Evolutionary conservation across 345 rosid genomes (phyloP), one percentile per base, ranked within the genome.

Genomic region (Leavenworthia alabamica): DNA sequence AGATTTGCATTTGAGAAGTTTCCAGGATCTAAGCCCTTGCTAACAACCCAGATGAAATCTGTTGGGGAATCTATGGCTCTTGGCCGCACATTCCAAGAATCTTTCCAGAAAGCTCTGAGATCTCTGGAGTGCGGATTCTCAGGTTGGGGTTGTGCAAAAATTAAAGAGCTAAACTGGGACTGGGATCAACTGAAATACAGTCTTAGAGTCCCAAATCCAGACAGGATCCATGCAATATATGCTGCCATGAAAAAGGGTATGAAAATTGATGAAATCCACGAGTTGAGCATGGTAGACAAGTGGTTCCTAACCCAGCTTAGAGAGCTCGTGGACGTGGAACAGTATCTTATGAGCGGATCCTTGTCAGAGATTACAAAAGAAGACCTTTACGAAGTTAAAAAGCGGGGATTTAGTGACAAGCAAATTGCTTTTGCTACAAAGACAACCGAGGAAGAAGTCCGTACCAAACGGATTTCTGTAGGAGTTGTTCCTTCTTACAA

Each of bases 1-100:
- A 67, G 97, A 41, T 93, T 89, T 76, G 99, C 99, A 41, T 93
- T 93, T 68, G 99, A 93, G 80, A 93, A 93, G 77, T 93, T 92
- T 73, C 99, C 99, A 12, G 97, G 99, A 52, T 93, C 99, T 40
- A 83, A 83, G 63, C 91, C 99, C 7, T 55, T 81, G 64, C 62
- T 93, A 59, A 89, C 97, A 12, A 93, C 99, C 46, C 97, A 89
- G 75, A 93, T 93, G 99, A 87, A 89, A 73, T 93, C 94, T 62
- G 99, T 93, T 66, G 99, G 97, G 35, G 99, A 93, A 66, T 68
- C 89, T 68, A 93, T 89, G 99, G 89, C 97, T 40, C 55, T 93
- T 7, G 97, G 99, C 45, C 88, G 96, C 12, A 89, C 96, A 36
- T 92, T 89, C 67, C 99, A 89, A 70, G 99, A 92, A 79, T 92